Conservation (phyloP, 2,329 filamentous ascomycete species). For the Plectosphaerella sp. region DNA sequence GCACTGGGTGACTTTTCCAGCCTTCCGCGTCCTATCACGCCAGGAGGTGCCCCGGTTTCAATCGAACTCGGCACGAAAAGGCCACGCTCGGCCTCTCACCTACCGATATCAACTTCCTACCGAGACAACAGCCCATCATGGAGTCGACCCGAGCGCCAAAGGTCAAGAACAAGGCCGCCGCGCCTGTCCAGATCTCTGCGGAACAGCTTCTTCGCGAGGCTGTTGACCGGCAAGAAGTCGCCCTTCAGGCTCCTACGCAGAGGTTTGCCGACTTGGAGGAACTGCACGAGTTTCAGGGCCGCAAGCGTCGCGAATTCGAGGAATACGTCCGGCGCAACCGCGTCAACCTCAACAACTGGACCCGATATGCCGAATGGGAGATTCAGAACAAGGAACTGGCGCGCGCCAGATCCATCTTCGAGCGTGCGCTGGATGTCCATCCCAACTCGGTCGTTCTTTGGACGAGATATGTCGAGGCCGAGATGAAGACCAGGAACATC, state of each 20-base stretch:
- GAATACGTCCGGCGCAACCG: constrained; percentile 95
- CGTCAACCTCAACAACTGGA: constrained; percentile 98
- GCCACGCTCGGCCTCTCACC: too few relatives aligned
- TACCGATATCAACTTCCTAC: not conserved
- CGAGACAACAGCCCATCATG: constrained; percentile 49
- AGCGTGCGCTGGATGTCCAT: constrained; percentile 89
- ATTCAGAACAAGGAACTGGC: constrained; percentile 96
- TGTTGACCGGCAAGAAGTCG: constrained; percentile 89
- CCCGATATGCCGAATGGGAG: constrained; percentile 96
- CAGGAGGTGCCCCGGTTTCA: too few relatives aligned
- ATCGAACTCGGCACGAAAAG: too few relatives aligned
- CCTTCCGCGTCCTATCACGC: not conserved
- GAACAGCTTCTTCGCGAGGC: constrained; percentile 97
- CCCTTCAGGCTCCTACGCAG: constrained; percentile 85
- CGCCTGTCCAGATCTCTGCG: constrained; percentile 86
- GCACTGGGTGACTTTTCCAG: not conserved
- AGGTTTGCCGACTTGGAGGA: constrained; percentile 96
- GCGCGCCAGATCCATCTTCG: constrained; percentile 87
- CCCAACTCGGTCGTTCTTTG: constrained; percentile 81
- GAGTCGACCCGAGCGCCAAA: constrained; percentile 85
- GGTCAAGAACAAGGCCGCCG: constrained; percentile 98
- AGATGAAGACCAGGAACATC: constrained; percentile 74
- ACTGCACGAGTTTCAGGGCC: constrained; percentile 93
- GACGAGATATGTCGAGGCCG: constrained; percentile 91
- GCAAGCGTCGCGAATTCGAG: constrained; percentile 95